A percentile compares a stretch with the other conserved stretches of the same genome.
These are phyloP conservation scores for Monosporascus cannonballus DNA, from an alignment of 2,329 filamentous ascomycete genomes.

Conservation along the genomic window DNA sequence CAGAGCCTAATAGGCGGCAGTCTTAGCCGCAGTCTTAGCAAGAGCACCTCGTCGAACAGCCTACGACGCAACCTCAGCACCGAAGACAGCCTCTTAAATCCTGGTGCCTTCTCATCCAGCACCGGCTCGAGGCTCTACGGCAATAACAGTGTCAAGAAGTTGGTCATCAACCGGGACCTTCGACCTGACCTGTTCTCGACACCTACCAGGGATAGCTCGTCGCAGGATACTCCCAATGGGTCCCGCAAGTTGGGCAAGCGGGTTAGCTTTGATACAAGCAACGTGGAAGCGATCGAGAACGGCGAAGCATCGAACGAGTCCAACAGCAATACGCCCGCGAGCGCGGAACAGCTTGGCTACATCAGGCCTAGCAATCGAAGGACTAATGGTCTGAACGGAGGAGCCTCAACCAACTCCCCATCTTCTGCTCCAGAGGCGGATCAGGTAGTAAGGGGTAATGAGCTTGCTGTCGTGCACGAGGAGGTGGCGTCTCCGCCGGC, in stretches of 20 bases:
- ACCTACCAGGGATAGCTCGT: constrained; percentile 46
- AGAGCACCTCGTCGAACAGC: constrained; percentile 85
- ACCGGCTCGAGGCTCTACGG: constrained; percentile 57
- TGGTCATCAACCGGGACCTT: constrained; percentile 86
- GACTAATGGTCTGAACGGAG: constrained; percentile 37
- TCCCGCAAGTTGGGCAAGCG: constrained; percentile 66
- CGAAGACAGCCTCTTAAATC: constrained; percentile 80
- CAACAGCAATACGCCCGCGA: constrained; percentile 40
- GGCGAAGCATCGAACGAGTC: constrained; percentile 36
- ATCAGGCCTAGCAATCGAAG: constrained; percentile 41
- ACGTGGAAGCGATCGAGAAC: constrained; percentile 39
- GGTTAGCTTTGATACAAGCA: constrained; percentile 81
- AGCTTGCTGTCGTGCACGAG: constrained; percentile 74
- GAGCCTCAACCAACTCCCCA: constrained; percentile 30
- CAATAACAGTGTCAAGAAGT: constrained; percentile 74
- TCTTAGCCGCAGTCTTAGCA: constrained; percentile 66
- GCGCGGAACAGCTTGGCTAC: constrained; percentile 53
- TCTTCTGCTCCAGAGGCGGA: constrained; percentile 57
- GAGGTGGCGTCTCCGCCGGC: constrained; percentile 35
- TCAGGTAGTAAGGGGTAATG: constrained; percentile 60
- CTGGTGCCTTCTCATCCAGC: constrained; percentile 75
- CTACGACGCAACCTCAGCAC: constrained; percentile 74
- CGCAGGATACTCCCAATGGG: constrained; percentile 34
- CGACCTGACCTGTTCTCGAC: constrained; percentile 65
- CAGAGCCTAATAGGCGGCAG: constrained; percentile 63